A percentile compares a stretch with the other conserved stretches of the same genome.
These are phyloP conservation scores for Vaccinium macrocarpon DNA, from an alignment of 148 eudicot species.

Conservation along the genomic window DNA sequence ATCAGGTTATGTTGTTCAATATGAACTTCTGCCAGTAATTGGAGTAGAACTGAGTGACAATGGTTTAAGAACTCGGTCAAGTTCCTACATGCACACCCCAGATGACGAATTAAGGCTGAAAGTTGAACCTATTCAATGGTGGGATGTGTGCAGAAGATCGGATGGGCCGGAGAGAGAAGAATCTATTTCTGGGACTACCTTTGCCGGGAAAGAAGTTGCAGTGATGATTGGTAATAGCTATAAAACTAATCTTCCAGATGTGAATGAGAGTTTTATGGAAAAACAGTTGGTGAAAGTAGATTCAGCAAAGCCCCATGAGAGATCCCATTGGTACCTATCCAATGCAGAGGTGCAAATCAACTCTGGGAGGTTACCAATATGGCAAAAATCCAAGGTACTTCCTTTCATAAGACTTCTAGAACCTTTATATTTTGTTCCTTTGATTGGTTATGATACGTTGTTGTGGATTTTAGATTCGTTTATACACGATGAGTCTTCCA, in stretches of 20 bases:
- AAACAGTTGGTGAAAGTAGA: constrained; percentile 15
- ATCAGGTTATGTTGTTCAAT: constrained; percentile 45
- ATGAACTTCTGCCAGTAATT: constrained; percentile 32
- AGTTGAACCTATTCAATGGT: constrained; percentile 32
- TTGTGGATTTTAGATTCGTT: constrained; percentile 27
- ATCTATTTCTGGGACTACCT: constrained; percentile 17
- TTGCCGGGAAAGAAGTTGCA: not conserved
- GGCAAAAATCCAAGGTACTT: constrained; percentile 47
- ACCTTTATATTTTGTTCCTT: constrained; percentile 1
- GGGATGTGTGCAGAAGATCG: constrained; percentile 35
- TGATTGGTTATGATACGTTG: constrained; percentile 9
- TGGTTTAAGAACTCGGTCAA: constrained; percentile 26
- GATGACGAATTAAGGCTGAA: constrained; percentile 33
- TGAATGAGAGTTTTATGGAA: not conserved
- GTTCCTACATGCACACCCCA: constrained; percentile 18
- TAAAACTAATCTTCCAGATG: constrained; percentile 5
- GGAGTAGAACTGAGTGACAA: constrained; percentile 23
- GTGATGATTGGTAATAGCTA: constrained; percentile 3
- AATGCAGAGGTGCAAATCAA: constrained; percentile 46
- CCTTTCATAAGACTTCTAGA: not conserved
- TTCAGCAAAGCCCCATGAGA: constrained; percentile 27
- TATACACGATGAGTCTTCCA: constrained; percentile 26
- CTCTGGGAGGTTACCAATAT: constrained; percentile 30
- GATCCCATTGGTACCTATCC: constrained; percentile 32
- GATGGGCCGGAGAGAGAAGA: constrained; percentile 36